Evolutionary conservation across 1,139 yeast genomes (phyloP).

Genomic region (Protomyces inouyei): DNA sequence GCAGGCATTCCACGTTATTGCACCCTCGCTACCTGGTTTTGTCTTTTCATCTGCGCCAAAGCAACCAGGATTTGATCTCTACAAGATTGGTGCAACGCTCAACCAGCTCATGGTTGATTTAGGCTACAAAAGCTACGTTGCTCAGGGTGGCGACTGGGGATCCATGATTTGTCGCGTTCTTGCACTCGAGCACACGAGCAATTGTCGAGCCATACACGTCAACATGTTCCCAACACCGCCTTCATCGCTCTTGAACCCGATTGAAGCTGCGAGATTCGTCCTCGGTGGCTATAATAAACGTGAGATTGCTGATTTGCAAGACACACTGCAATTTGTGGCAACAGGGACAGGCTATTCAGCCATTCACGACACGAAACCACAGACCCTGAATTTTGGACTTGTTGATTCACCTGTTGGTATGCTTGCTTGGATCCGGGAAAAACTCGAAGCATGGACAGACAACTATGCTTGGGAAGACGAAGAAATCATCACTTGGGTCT

Average conservation of each 20-base stretch:
- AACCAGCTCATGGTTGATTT: constrained; percentile 24
- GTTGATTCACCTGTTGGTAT: constrained; percentile 25
- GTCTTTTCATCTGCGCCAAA: constrained; percentile 19
- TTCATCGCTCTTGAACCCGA: constrained; percentile 12
- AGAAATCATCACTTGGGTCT: constrained; percentile 23
- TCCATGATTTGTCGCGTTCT: constrained; percentile 13
- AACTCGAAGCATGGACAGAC: constrained; percentile 19
- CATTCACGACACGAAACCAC: constrained; percentile 23
- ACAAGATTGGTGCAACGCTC: constrained; percentile 19
- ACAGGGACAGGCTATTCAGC: constrained; percentile 19
- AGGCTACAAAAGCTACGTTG: constrained; percentile 20
- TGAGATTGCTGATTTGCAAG: constrained; percentile 5
- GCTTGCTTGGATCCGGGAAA: constrained; percentile 27
- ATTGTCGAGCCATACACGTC: constrained; percentile 25
- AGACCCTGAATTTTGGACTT: constrained; percentile 21
- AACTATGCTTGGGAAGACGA: constrained; percentile 16
- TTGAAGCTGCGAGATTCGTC: constrained; percentile 17
- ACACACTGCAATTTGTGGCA: constrained; percentile 3
- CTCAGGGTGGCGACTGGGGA: constrained; percentile 27
- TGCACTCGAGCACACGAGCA: constrained; percentile 1
- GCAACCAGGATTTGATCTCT: constrained; percentile 18
- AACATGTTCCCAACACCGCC: constrained; percentile 25
- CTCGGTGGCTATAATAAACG: constrained; percentile 4
- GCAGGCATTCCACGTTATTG: constrained; percentile 27
- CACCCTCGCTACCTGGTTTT: constrained; percentile 26